phyloP scores from a whole-genome alignment of 352 stramenopile genomes.

The Globisporangium apiculatum region DNA sequence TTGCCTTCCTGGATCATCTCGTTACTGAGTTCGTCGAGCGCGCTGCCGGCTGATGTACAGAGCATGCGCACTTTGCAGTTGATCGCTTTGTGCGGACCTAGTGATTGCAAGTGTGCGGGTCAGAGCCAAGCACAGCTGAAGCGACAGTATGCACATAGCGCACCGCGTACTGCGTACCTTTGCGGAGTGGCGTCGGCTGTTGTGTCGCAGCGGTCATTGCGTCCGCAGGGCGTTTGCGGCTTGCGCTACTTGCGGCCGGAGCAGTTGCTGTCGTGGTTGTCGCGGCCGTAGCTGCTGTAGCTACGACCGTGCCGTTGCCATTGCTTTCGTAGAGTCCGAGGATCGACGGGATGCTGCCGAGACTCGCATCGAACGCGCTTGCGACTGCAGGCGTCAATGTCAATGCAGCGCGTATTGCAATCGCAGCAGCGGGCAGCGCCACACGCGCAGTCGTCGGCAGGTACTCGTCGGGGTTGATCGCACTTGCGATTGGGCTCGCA shows the following conservation, averaged over 20 bases:
- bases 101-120: not conserved
- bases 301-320: conserved; percentile 9
- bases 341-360: conserved; percentile 11
- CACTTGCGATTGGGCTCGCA: conserved; percentile 14
- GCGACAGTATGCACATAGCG: not conserved
- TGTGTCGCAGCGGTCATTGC: conserved; percentile 18
- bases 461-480: not conserved
- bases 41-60: conserved; percentile 67
- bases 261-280: not conserved
- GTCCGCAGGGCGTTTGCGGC: conserved; percentile 43
- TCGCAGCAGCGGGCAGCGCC: not conserved
- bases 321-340: conserved; percentile 13
- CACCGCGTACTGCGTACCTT: conserved; percentile 25
- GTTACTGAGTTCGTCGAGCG: conserved; percentile 82
- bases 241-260: not conserved
- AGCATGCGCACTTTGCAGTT: conserved; percentile 86
- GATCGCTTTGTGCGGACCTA: conserved; percentile 72
- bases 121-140: not conserved
- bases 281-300: not conserved
- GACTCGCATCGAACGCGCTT: conserved; percentile 8
- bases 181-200: conserved; percentile 8
- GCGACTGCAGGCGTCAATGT: not conserved
- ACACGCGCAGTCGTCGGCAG: not conserved
- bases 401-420: not conserved
- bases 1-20: conserved; percentile 77